Conservation (phyloP, 2,329 filamentous ascomycete genomes). For the Westerdykella aurantiaca region DNA sequence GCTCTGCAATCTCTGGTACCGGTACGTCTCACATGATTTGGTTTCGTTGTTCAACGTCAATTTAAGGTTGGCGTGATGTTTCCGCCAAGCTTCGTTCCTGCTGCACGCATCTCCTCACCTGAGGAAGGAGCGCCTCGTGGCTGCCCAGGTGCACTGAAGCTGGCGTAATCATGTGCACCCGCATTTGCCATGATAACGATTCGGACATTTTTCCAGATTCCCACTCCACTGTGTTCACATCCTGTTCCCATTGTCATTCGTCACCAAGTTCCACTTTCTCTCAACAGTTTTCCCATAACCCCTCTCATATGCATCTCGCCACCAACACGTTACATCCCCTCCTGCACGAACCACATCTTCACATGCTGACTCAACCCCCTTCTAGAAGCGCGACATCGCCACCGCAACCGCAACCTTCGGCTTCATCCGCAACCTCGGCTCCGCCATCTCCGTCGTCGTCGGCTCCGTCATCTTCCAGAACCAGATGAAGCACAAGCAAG, state of each 20-base stretch:
- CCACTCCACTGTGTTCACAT: too few relatives aligned
- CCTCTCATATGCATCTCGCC: too few relatives aligned
- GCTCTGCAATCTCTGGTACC: constrained; percentile 60
- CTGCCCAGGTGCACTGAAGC: too few relatives aligned
- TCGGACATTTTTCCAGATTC: too few relatives aligned
- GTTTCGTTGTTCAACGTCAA: not conserved
- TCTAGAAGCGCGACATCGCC: constrained; percentile 55
- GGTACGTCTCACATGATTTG: constrained; percentile 15
- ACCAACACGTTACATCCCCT: not conserved
- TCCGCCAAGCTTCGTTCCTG: too few relatives aligned
- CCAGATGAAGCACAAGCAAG: constrained; percentile 55
- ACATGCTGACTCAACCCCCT: not conserved
- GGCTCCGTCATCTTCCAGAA: constrained; percentile 79
- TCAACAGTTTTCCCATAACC: too few relatives aligned
- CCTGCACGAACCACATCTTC: not conserved
- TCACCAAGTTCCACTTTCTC: too few relatives aligned
- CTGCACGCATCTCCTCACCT: too few relatives aligned
- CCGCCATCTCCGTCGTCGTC: constrained; percentile 62
- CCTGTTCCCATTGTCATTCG: too few relatives aligned
- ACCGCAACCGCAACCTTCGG: constrained; percentile 61
- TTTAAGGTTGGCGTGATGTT: not conserved
- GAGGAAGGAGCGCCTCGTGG: too few relatives aligned
- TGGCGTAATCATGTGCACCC: too few relatives aligned
- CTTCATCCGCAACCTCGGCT: constrained; percentile 64
- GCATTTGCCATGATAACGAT: too few relatives aligned